Percentiles rank a stretch among this genome's conserved stretches.
phyloP scores from a whole-genome alignment of 2,329 filamentous ascomycete genomes.

The Stachybotrys chartarum region DNA sequence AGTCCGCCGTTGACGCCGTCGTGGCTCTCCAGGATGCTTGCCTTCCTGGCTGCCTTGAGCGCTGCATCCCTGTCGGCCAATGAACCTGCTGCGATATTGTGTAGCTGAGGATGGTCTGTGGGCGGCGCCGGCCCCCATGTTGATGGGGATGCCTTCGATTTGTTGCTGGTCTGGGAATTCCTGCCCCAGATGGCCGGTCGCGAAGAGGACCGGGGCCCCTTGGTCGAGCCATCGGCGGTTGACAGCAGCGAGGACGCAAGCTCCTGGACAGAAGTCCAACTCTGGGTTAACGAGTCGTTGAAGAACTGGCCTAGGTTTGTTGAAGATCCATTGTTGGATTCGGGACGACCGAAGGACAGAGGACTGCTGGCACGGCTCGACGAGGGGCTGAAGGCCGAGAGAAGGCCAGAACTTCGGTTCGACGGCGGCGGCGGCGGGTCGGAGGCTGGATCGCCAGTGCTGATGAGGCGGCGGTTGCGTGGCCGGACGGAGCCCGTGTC shows the following conservation, averaged over 20 bases:
- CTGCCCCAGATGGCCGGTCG: conserved; percentile 12
- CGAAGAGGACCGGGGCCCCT: conserved; percentile 10
- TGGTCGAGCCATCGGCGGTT: conserved; percentile 12
- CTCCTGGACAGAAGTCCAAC: conserved; percentile 49
- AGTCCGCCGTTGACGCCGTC: conserved; percentile 52
- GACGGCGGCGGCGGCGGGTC: conserved; percentile 16
- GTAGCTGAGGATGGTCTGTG: conserved; percentile 25
- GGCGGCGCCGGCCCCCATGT: conserved; percentile 48
- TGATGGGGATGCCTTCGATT: conserved; percentile 8
- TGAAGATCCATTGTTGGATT: conserved; percentile 16
- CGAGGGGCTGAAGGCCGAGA: conserved; percentile 25
- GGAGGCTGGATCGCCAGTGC: conserved; percentile 15
- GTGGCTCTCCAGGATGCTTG: conserved; percentile 54
- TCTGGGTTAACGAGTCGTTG: conserved; percentile 44
- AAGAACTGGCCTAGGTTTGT: conserved; percentile 33
- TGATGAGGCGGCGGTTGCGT: conserved; percentile 41
- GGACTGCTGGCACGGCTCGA: conserved; percentile 41
- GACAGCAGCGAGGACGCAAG: conserved; percentile 40
- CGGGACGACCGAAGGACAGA: conserved; percentile 34
- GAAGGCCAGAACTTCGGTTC: conserved; percentile 23
- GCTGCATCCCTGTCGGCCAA: conserved; percentile 45
- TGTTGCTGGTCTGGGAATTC: conserved; percentile 8
- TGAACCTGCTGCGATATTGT: conserved; percentile 48
- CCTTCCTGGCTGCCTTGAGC: conserved; percentile 48
- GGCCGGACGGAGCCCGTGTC: conserved; percentile 35